Percentiles rank a stretch among this genome's conserved stretches.
Conservation (phyloP, 306 rosid species). For the Prunus kanzakura region DNA sequence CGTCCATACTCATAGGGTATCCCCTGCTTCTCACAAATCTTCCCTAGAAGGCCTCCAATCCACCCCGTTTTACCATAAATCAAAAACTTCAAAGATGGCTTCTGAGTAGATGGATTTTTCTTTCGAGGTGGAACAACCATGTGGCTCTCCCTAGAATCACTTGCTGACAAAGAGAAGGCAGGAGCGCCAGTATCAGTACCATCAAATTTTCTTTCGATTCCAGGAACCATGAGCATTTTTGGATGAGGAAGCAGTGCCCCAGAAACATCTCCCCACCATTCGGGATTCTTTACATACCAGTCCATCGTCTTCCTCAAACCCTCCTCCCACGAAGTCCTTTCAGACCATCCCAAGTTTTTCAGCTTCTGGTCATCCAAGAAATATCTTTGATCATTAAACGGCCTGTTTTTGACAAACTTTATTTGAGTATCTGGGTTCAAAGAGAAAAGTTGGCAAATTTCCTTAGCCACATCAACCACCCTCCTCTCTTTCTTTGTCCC, state of each 20-base stretch:
- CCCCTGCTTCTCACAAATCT: slow-evolving; percentile 46
- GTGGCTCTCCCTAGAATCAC: slow-evolving; percentile 17
- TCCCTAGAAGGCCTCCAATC: slow-evolving; percentile 53
- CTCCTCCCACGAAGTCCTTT: slow-evolving; percentile 50
- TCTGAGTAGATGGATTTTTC: slow-evolving; percentile 18
- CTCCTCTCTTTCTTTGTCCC: slow-evolving; percentile 58
- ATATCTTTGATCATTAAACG: slow-evolving; percentile 59
- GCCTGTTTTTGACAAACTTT: slow-evolving; percentile 50
- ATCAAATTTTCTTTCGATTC: slow-evolving; percentile 36
- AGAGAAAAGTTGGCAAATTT: slow-evolving; percentile 46
- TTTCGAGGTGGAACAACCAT: slow-evolving; percentile 29
- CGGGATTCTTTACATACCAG: slow-evolving; percentile 51
- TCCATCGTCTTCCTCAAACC: slow-evolving; percentile 53
- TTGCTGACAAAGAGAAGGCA: background rate
- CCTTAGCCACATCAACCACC: slow-evolving; percentile 57
- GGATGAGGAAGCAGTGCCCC: slow-evolving; percentile 66
- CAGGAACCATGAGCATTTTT: slow-evolving; percentile 54
- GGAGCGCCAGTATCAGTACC: slow-evolving; percentile 19
- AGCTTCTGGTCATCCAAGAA: slow-evolving; percentile 55
- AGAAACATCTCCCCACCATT: slow-evolving; percentile 70
- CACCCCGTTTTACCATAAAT: slow-evolving; percentile 54
- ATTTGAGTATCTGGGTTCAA: slow-evolving; percentile 36
- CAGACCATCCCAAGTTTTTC: slow-evolving; percentile 52
- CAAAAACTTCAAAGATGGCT: slow-evolving; percentile 43
- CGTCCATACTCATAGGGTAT: slow-evolving; percentile 43